Evolutionary conservation across 2,329 filamentous ascomycete genomes (phyloP).

Genomic region (Mollisia scopiformis): DNA sequence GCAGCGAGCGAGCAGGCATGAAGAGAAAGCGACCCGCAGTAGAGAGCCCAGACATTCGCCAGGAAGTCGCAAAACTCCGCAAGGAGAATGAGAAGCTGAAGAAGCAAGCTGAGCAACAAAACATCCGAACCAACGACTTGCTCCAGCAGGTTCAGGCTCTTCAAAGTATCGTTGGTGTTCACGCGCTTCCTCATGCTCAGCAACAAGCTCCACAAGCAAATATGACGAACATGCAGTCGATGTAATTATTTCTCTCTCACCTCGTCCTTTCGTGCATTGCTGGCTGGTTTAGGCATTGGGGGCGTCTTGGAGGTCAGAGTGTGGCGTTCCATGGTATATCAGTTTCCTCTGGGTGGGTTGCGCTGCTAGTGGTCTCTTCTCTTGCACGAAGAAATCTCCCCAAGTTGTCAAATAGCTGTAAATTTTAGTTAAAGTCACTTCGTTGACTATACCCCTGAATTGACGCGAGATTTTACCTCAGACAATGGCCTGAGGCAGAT

Average conservation of each 20-base stretch:
- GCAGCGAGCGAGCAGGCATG: conserved; percentile 49
- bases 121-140: conserved; percentile 22
- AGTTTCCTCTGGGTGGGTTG: neutral
- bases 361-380: conserved; percentile 2
- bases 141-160: conserved; percentile 26
- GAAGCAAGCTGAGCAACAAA: conserved; percentile 52
- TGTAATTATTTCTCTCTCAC: conserved; percentile 1
- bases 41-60: conserved; percentile 50
- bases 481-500: neutral
- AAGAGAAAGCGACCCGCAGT: conserved; percentile 46
- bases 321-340: conserved; percentile 5
- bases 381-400: neutral
- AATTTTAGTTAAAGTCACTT: neutral
- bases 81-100: conserved; percentile 65
- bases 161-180: conserved; percentile 26
- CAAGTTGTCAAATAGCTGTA: neutral
- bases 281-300: conserved; percentile 2
- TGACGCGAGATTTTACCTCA: neutral
- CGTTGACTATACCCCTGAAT: neutral
- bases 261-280: neutral
- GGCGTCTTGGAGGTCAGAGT: conserved; percentile 4
- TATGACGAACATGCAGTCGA: neutral
- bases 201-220: conserved; percentile 3
- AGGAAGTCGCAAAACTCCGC: conserved; percentile 69
- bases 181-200: neutral